A percentile compares a stretch with the other conserved stretches of the same genome.
phyloP scores from a whole-genome alignment of 768 basidiomycete species.

The Lentinula guzmanii region DNA sequence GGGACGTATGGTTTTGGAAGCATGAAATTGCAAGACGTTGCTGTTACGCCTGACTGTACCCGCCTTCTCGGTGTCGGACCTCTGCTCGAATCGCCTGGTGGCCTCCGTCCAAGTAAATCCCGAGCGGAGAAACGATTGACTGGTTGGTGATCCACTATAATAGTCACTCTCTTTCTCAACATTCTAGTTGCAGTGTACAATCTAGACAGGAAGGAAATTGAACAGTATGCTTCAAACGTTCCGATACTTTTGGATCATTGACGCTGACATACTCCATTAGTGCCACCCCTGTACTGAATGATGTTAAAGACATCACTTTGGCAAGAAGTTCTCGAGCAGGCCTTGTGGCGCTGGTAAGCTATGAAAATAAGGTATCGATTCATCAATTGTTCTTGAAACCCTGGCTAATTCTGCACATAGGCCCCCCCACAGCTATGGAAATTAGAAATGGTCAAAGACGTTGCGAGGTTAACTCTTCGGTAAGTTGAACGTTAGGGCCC shows the following conservation, averaged over 20 bases:
- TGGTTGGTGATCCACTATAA: conserved; percentile 32
- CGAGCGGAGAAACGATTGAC: conserved; percentile 68
- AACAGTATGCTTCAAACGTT: conserved; percentile 41
- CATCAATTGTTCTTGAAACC: not conserved
- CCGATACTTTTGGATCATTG: not conserved
- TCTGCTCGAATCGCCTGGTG: conserved; percentile 53
- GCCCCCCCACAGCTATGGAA: conserved; percentile 53
- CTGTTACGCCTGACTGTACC: conserved; percentile 59
- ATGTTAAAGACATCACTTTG: conserved; percentile 66
- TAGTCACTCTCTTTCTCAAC: not conserved
- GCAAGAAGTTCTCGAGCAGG: conserved; percentile 43
- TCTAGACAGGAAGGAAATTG: conserved; percentile 54
- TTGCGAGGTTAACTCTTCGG: conserved; percentile 7
- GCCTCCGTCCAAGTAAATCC: conserved; percentile 64
- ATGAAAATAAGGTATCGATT: conserved; percentile 57
- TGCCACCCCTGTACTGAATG: conserved; percentile 67
- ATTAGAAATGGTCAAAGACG: conserved; percentile 38
- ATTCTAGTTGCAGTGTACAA: conserved; percentile 49
- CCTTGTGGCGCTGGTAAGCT: conserved; percentile 61
- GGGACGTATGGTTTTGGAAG: conserved; percentile 53
- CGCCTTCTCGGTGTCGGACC: conserved; percentile 67
- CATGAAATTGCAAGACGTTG: conserved; percentile 65
- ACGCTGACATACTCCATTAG: conserved; percentile 25
- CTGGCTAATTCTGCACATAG: conserved; percentile 15
- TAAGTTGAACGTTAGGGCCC: not conserved